These are phyloP conservation scores for Lasiodiplodia sp. DNA, from an alignment of 2,329 filamentous ascomycete genomes.

Conservation along the genomic window DNA sequence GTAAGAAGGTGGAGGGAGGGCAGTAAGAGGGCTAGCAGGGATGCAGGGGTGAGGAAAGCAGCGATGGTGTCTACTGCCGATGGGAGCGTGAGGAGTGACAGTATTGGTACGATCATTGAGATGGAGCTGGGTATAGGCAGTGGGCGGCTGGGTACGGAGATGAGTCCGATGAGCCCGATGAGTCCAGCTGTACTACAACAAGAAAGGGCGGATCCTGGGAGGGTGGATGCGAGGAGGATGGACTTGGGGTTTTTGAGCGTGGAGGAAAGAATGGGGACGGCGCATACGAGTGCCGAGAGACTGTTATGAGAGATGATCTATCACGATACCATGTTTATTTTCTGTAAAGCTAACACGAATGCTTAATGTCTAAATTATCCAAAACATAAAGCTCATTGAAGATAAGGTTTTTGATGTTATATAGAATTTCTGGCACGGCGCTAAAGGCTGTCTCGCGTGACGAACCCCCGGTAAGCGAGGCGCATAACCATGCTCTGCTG, in stretches of 20 bases:
- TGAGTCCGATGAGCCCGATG: neutral
- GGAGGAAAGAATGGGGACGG: neutral
- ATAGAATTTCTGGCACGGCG: too few relatives aligned
- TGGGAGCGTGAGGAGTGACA: neutral
- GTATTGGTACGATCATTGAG: neutral
- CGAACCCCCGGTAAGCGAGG: neutral
- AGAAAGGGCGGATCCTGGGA: neutral
- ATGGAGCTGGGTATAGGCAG: neutral
- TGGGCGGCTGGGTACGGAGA: slow-evolving; percentile 1
- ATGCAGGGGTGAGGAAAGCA: neutral
- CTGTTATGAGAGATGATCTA: neutral
- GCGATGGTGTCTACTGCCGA: neutral
- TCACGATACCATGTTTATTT: neutral
- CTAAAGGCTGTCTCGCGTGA: too few relatives aligned
- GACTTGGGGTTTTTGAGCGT: neutral
- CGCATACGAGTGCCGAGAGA: slow-evolving; percentile 5
- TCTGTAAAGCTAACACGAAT: too few relatives aligned
- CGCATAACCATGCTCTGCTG: neutral
- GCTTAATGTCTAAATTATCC: too few relatives aligned
- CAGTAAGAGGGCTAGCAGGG: neutral
- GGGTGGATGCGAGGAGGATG: neutral
- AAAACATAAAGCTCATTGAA: too few relatives aligned
- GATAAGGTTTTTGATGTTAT: too few relatives aligned
- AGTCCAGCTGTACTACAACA: neutral
- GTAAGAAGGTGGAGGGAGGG: slow-evolving; percentile 32